phyloP scores from a whole-genome alignment of 495 filamentous ascomycete genomes.

The Talaromyces nanjingensis region DNA sequence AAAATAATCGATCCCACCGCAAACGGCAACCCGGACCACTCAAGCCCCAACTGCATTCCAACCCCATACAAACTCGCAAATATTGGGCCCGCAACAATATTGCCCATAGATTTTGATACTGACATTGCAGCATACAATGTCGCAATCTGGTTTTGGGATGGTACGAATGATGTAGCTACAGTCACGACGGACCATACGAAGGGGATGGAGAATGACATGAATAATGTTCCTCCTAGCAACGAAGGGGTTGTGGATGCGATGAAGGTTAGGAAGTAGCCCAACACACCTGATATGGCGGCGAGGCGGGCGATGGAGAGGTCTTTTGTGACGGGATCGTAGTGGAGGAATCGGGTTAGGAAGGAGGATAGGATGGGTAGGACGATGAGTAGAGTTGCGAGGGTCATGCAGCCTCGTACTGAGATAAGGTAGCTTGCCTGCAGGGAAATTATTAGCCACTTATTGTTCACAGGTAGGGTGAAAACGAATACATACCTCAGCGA shows the following conservation, averaged over 20 bases:
- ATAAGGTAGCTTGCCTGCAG: conserved; percentile 32
- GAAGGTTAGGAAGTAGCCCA: conserved; percentile 20
- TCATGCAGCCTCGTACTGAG: conserved; percentile 30
- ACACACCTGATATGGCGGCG: conserved; percentile 7
- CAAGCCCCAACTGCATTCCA: conserved; percentile 30
- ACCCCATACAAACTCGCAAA: conserved; percentile 27
- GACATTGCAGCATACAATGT: conserved; percentile 30
- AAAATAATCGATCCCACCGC: background rate
- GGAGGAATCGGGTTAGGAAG: conserved; percentile 18
- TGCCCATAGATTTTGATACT: conserved; percentile 24
- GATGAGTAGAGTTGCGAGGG: conserved; percentile 19
- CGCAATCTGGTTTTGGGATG: conserved; percentile 21
- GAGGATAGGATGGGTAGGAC: conserved; percentile 21
- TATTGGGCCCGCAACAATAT: conserved; percentile 26
- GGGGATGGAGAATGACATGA: conserved; percentile 30
- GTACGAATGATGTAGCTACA: conserved; percentile 30
- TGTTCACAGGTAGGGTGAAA: background rate
- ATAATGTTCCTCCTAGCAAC: conserved; percentile 23
- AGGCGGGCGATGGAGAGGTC: conserved; percentile 27
- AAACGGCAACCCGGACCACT: conserved; percentile 27
- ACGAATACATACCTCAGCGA: conserved; percentile 22
- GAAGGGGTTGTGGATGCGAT: conserved; percentile 24
- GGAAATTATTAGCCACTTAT: background rate
- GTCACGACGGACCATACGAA: conserved; percentile 23
- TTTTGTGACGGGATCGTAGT: conserved; percentile 21